Conservation (phyloP, 768 basidiomycete species). For the Solioccasus polychromus region DNA sequence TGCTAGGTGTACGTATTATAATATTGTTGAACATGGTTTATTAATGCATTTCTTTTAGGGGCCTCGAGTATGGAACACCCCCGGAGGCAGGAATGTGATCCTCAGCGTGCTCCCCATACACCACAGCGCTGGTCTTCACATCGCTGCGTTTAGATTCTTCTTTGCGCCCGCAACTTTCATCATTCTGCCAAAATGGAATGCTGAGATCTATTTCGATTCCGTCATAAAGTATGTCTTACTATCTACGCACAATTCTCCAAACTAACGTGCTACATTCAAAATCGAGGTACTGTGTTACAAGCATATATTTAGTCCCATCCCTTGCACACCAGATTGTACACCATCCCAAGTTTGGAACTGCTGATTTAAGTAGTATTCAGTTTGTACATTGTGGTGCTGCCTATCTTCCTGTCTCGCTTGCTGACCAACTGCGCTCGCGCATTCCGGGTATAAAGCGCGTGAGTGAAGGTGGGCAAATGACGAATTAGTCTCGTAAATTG, state of each 20-base stretch:
- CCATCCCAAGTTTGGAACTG: slow-evolving; percentile 41
- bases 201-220: slow-evolving; percentile 44
- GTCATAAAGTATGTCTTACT: slow-evolving; percentile 54
- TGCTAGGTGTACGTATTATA: slow-evolving; percentile 36
- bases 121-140: slow-evolving; percentile 63
- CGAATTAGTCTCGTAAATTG: background rate
- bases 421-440: slow-evolving; percentile 37
- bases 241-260: background rate
- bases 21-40: background rate
- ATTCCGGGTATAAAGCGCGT: slow-evolving; percentile 35
- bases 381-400: slow-evolving; percentile 56
- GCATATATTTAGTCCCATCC: slow-evolving; percentile 56
- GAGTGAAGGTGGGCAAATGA: slow-evolving; percentile 42
- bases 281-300: slow-evolving; percentile 52
- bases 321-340: slow-evolving; percentile 63
- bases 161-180: slow-evolving; percentile 46
- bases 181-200: slow-evolving; percentile 61
- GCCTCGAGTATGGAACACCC: slow-evolving; percentile 39
- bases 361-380: slow-evolving; percentile 52
- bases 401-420: slow-evolving; percentile 59
- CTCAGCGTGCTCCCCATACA: slow-evolving; percentile 67
- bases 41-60: slow-evolving; percentile 14
- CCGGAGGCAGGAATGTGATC: slow-evolving; percentile 43
- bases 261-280: background rate
- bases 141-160: slow-evolving; percentile 47